phyloP scores from a whole-genome alignment of 306 rosid genomes.

The Ammopiptanthus mongolicus region DNA sequence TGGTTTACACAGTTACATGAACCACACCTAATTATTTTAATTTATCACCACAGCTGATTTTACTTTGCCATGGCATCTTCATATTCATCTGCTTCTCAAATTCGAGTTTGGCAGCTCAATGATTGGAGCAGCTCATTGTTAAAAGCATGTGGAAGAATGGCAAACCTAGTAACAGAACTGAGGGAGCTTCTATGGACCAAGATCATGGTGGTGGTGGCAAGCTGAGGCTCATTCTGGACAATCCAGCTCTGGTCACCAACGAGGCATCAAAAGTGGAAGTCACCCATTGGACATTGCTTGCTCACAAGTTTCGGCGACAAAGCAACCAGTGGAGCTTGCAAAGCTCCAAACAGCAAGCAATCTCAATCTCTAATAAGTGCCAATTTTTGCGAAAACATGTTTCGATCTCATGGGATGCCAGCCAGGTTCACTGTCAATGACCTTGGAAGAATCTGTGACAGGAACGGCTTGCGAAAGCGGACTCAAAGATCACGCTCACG shows the following conservation, averaged over 20 bases:
- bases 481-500: not conserved
- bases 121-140: too few species aligned
- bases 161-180: not conserved
- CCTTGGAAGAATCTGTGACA: not conserved
- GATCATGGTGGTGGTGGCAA: not conserved
- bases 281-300: not conserved
- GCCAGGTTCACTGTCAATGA: not conserved
- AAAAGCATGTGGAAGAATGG: not conserved
- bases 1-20: not conserved
- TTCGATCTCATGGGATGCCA: not conserved
- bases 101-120: not conserved
- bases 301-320: not conserved
- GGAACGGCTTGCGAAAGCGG: not conserved
- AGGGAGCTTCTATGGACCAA: not conserved
- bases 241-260: not conserved
- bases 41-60: too few species aligned
- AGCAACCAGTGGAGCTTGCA: not conserved
- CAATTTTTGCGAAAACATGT: not conserved
- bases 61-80: not conserved
- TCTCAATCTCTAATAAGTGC: not conserved
- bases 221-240: not conserved
- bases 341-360: not conserved
- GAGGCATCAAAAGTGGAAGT: not conserved
- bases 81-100: not conserved
- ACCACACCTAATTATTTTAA: not conserved